phyloP scores from a whole-genome alignment of 2,329 filamentous ascomycete species.

The Aphanoascus verrucosus region DNA sequence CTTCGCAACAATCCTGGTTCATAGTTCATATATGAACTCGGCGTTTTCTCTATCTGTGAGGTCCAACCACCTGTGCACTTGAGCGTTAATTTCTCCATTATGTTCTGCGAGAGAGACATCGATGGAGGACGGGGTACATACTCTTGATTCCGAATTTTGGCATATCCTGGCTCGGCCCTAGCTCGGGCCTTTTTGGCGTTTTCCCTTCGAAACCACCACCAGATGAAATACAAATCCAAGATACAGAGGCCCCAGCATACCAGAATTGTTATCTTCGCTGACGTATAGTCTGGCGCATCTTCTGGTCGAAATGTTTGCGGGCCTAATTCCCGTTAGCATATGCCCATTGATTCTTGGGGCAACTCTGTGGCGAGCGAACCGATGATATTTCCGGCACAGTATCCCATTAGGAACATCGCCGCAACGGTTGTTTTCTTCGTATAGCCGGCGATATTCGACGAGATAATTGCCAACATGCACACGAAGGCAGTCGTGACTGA shows the following conservation, averaged over 20 bases:
- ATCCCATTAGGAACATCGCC: slow-evolving; percentile 39
- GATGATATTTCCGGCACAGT: slow-evolving; percentile 47
- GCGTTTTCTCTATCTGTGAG: slow-evolving; percentile 56
- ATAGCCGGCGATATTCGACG: slow-evolving; percentile 48
- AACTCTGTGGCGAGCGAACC: slow-evolving; percentile 28
- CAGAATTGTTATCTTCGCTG: slow-evolving; percentile 22
- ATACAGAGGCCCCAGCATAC: slow-evolving; percentile 27
- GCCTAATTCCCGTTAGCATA: slow-evolving; percentile 20
- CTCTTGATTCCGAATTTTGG: slow-evolving; percentile 55
- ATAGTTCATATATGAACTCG: slow-evolving; percentile 53
- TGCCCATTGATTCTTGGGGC: not conserved
- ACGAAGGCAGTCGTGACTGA: slow-evolving; percentile 53
- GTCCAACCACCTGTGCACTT: slow-evolving; percentile 41
- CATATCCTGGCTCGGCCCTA: slow-evolving; percentile 46
- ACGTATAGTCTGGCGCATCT: slow-evolving; percentile 41
- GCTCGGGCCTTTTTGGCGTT: slow-evolving; percentile 49
- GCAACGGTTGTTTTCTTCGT: slow-evolving; percentile 46
- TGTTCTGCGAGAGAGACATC: not conserved
- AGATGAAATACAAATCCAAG: slow-evolving; percentile 50
- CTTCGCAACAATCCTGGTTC: slow-evolving; percentile 13
- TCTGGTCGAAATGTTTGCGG: slow-evolving; percentile 45
- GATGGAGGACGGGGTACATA: slow-evolving; percentile 29
- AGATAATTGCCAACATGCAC: slow-evolving; percentile 51
- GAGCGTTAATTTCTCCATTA: slow-evolving; percentile 2
- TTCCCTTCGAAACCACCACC: slow-evolving; percentile 49